Percentiles rank a stretch among this genome's conserved stretches.
Evolutionary conservation across 176 grass and related monocot genomes (phyloP).

Genomic region (Eragrostis curvula): DNA sequence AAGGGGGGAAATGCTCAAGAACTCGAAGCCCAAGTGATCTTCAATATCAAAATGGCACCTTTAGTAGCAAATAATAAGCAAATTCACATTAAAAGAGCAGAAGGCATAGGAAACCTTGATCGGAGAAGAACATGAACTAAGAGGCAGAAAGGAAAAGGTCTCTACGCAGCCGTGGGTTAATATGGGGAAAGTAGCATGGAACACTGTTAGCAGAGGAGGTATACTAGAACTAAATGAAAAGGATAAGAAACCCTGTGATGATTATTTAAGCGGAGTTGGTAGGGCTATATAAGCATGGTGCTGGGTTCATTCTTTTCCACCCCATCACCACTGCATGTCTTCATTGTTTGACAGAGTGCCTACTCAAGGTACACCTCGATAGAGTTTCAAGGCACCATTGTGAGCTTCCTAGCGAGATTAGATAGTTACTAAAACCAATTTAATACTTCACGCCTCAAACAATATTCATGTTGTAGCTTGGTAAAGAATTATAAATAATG

Average conservation of each 20-base stretch:
- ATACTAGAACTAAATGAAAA: conserved; percentile 9
- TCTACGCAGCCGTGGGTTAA: conserved; percentile 66
- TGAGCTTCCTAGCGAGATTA: too few species aligned
- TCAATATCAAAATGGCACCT: conserved; percentile 36
- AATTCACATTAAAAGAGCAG: not conserved
- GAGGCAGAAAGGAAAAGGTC: conserved; percentile 81
- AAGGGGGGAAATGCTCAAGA: conserved; percentile 81
- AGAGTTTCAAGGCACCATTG: too few species aligned
- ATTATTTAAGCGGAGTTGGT: conserved; percentile 78
- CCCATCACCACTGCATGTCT: too few species aligned
- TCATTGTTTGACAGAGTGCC: too few species aligned
- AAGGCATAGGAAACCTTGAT: conserved; percentile 63
- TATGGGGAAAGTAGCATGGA: not conserved
- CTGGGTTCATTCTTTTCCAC: too few species aligned
- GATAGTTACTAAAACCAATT: too few species aligned
- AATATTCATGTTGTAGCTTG: too few species aligned
- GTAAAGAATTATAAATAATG: too few species aligned
- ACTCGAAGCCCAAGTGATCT: conserved; percentile 63
- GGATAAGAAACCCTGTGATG: conserved; percentile 64
- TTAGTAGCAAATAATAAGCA: conserved; percentile 15
- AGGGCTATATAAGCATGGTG: too few species aligned
- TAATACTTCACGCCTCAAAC: too few species aligned
- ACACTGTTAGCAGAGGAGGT: conserved; percentile 4
- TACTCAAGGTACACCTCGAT: too few species aligned
- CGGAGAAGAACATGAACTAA: conserved; percentile 83